Base-by-base conservation (phyloP, 768 basidiomycete species). In the Panellus pusillus region DNA sequence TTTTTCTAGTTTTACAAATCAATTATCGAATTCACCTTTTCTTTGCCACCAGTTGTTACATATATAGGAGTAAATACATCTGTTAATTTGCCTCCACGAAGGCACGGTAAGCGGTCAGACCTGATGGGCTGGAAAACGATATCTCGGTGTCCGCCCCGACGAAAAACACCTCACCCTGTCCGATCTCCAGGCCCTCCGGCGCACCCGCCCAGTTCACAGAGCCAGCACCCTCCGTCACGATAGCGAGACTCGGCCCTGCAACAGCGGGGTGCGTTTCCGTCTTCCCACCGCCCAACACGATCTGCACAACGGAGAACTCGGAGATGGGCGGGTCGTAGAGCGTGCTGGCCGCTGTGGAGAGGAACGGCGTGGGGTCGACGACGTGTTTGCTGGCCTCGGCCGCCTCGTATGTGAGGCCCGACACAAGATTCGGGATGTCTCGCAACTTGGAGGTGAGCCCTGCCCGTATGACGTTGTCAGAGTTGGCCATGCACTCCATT, bases 401-500 rank as follows among this genome's bases (percentile, higher is more conserved):
- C 9, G 92, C 79, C 44, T 72, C 78, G 69, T 98, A 99, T 9
- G 94, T 98, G 54, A 98, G 80, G 58, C 89, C 88, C 4, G 82
- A 76, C 54, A 97, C 78, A 39, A 99, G 84, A 59, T 96, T 98
- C 9, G 86, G 84, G 32, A 99, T 86, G 68, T 99, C 97, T 48
- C 97, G 87, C 29, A 92, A 80, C 72, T 99, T 99, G 2, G 97
- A 96, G 0, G 97, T 99, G 37, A 99, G 84, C 13, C 97, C 97
- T 7, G 97, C 97, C 29, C 97, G 91, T 60, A 99, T 95, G 69
- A 99, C 97, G 69, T 98, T 98, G 74, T 99, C 97, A 0, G 93
- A 95, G 57, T 95, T 95, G 20, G 96, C 96, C 95, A 98, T 98
- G 74, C 93, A 96, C 67, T 98, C 97, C 66, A 98, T 93, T 70